These are phyloP conservation scores for Cladorrhinum samala DNA, from an alignment of 495 filamentous ascomycete species.

Conservation along the genomic window DNA sequence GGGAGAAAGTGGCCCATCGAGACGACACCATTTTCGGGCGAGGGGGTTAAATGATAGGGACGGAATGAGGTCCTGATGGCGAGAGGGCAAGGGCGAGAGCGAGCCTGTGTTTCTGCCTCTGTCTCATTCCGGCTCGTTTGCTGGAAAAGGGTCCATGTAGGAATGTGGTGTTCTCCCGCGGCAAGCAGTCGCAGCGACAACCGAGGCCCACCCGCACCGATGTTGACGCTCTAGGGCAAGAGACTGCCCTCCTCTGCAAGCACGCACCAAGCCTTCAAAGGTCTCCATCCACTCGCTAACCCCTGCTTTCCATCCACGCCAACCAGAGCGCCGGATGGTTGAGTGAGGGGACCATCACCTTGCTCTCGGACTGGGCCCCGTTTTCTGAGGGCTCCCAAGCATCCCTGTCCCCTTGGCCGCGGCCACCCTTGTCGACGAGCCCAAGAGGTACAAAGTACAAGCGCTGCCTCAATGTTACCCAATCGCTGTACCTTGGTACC, in stretches of 20 bases:
- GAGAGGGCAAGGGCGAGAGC: too few species aligned
- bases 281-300: slow-evolving; percentile 19
- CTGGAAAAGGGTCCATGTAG: too few species aligned
- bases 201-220: slow-evolving; percentile 3
- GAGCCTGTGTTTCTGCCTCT: too few species aligned
- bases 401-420: slow-evolving; percentile 10
- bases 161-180: background rate
- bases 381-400: slow-evolving; percentile 25
- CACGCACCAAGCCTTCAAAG: slow-evolving; percentile 18
- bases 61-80: background rate
- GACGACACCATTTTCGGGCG: too few species aligned
- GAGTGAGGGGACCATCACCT: slow-evolving; percentile 8
- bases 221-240: too few species aligned
- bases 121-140: background rate
- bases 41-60: too few species aligned
- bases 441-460: slow-evolving; percentile 6
- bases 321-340: slow-evolving; percentile 11
- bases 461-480: background rate
- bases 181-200: background rate
- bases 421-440: slow-evolving; percentile 8
- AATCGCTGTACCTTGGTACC: slow-evolving; percentile 9
- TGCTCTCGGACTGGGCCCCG: slow-evolving; percentile 14
- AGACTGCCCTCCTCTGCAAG: slow-evolving; percentile 2
- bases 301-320: slow-evolving; percentile 17
- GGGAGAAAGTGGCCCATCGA: background rate